phyloP scores from a whole-genome alignment of 805 yeast species.

The Grigorovia transvaalensis region DNA sequence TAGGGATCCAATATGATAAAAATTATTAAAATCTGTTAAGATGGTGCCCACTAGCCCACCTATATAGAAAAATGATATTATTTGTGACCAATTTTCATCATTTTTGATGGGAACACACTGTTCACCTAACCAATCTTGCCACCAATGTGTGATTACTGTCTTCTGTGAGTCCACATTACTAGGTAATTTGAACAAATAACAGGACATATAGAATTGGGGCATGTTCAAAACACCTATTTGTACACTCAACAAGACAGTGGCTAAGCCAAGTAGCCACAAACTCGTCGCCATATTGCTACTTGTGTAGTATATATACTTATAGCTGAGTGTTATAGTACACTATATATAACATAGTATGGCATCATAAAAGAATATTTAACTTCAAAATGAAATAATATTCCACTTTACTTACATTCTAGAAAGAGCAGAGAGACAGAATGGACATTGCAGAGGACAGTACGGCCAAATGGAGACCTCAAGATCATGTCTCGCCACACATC shows the following conservation, averaged over 20 bases:
- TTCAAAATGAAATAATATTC: no score
- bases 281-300: background rate
- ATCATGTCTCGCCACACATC: conserved; percentile 34
- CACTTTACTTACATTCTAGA: no score
- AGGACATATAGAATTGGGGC: conserved; percentile 34
- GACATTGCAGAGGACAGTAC: background rate
- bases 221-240: conserved; percentile 58
- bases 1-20: background rate
- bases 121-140: background rate
- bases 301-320: no score
- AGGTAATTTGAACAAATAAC: conserved; percentile 26
- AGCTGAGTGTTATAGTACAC: no score
- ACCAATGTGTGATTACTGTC: background rate
- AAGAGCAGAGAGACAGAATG: background rate
- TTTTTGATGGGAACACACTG: conserved; percentile 53
- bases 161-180: conserved; percentile 2
- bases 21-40: conserved; percentile 1
- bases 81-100: conserved; percentile 61
- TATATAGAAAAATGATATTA: conserved; percentile 55
- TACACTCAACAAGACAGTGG: background rate
- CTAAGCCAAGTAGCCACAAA: background rate
- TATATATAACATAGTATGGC: no score
- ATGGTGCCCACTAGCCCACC: conserved; percentile 75
- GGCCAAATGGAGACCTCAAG: conserved; percentile 35
- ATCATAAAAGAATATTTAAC: no score